Base-by-base conservation (phyloP, 176 grass and related monocot species). In the Carex myosuroides region DNA sequence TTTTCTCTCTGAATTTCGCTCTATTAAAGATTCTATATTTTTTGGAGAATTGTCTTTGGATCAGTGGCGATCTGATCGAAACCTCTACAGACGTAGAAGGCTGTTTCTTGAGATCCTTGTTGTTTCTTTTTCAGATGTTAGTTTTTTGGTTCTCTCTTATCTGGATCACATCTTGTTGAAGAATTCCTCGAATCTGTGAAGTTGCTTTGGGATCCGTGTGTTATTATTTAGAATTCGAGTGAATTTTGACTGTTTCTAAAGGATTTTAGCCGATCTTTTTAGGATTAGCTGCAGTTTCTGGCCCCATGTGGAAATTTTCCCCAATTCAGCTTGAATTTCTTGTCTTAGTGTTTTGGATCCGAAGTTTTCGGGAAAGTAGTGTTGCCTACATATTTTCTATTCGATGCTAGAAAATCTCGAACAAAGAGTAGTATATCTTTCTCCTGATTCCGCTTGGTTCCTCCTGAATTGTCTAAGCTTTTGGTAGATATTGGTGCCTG, bases 1-100 rank as follows among this genome's bases (percentile, higher is more conserved):
- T 74, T 55, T 54, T 86, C 55, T 81, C 21, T 87, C 3, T 75
- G 17, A 86, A 83, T 86, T 85, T 66, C 9, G 64, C 4, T 4
- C 37, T 16, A 56, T 77, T 84, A 10, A 62, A 84, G 37, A 32
- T 54, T 5, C 35, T 22, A 66, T 50, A 0, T 65, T 6, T 85
- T 75, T 63, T 22, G 84, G 2, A 58, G 24, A 63, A 82, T 33
- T 35, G 26, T 79, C 20, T 46, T 11, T 35, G 81, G 81, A 83
- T 83, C 62, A 83, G 72, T 33, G 61, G 13, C 11, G 74, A 37
- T 85, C 76, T 54, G 88, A 46, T 80, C 10, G 68, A 48, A 29
- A 57, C 29, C 73, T 54, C 55, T 46, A 42, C 60, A 54, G 57
- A 30, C 3, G 26, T 81, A 24, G 54, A 84, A 56, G 46, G 17